These are phyloP conservation scores for Melaleuca quinquenervia DNA, from an alignment of 345 rosid genomes.

Conservation along the genomic window DNA sequence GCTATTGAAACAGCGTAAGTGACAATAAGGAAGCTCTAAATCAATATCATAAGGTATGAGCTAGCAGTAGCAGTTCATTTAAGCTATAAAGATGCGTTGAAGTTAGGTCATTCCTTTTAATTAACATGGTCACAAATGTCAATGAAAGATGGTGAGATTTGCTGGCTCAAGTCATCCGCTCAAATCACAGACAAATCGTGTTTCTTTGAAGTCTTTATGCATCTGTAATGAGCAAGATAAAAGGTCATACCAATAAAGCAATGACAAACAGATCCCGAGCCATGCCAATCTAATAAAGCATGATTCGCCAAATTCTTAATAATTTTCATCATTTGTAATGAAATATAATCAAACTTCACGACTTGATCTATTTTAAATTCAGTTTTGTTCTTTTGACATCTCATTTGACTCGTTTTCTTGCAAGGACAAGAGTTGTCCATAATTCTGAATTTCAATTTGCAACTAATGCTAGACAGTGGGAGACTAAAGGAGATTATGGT, in stretches of 20 bases:
- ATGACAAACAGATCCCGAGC: neutral
- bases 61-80: neutral
- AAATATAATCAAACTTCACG: neutral
- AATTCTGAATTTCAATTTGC: neutral
- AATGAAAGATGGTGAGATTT: constrained; percentile 62
- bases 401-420: neutral
- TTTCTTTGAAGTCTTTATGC: constrained; percentile 66
- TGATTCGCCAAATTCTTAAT: neutral
- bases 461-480: neutral
- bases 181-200: constrained; percentile 60
- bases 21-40: neutral
- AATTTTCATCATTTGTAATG: neutral
- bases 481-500: neutral
- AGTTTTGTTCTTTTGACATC: neutral
- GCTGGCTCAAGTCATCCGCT: constrained; percentile 61
- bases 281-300: neutral
- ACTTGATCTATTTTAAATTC: neutral
- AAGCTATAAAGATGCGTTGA: neutral
- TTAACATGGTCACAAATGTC: constrained; percentile 83
- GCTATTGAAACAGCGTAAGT: neutral
- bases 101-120: neutral
- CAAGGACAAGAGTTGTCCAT: neutral
- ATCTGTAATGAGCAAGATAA: constrained; percentile 23
- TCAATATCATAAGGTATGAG: neutral
- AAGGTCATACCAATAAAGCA: neutral